Evolutionary conservation across 1,139 yeast genomes (phyloP).

Genomic region (Geotrichum carabidarum): DNA sequence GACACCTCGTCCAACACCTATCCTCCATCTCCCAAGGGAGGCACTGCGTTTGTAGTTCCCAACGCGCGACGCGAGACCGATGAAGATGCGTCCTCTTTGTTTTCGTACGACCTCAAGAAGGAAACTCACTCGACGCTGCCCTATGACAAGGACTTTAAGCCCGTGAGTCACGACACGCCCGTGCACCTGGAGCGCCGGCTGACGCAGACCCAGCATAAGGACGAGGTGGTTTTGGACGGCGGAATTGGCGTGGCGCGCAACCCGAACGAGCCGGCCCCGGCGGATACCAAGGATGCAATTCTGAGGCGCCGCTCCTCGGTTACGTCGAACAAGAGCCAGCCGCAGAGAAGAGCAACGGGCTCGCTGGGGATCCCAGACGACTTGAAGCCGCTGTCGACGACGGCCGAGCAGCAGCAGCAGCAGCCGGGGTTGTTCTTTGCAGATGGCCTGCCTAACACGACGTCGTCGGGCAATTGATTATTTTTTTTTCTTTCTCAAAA

Average conservation of each 20-base stretch:
- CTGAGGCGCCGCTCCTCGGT: slow-evolving; percentile 27
- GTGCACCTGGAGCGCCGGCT: slow-evolving; percentile 36
- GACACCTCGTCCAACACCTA: slow-evolving; percentile 3
- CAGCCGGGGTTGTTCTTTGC: slow-evolving; percentile 33
- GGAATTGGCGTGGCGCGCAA: slow-evolving; percentile 36
- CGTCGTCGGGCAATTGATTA: slow-evolving; percentile 21
- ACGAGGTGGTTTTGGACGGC: slow-evolving; percentile 24
- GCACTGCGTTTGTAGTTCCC: slow-evolving; percentile 2
- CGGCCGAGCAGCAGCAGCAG: slow-evolving; percentile 16
- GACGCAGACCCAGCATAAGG: slow-evolving; percentile 36
- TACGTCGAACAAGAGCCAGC: slow-evolving; percentile 24
- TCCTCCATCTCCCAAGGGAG: not conserved
- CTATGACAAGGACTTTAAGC: slow-evolving; percentile 34
- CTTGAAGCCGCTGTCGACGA: slow-evolving; percentile 28
- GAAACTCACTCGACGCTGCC: slow-evolving; percentile 33
- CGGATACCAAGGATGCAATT: not conserved
- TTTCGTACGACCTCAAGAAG: slow-evolving; percentile 37
- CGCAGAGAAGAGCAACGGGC: slow-evolving; percentile 32
- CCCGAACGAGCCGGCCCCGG: slow-evolving; percentile 18
- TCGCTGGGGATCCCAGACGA: slow-evolving; percentile 31
- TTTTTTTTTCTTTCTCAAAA: not conserved
- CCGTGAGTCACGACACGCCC: slow-evolving; percentile 34
- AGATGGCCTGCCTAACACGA: slow-evolving; percentile 35
- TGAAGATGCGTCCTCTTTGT: slow-evolving; percentile 33
- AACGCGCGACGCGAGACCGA: not conserved